Percentiles rank a stretch among this genome's conserved stretches.
Evolutionary conservation across 192 early-diverging fungal genomes (phyloP).

Genomic region (Podochytrium sp.): DNA sequence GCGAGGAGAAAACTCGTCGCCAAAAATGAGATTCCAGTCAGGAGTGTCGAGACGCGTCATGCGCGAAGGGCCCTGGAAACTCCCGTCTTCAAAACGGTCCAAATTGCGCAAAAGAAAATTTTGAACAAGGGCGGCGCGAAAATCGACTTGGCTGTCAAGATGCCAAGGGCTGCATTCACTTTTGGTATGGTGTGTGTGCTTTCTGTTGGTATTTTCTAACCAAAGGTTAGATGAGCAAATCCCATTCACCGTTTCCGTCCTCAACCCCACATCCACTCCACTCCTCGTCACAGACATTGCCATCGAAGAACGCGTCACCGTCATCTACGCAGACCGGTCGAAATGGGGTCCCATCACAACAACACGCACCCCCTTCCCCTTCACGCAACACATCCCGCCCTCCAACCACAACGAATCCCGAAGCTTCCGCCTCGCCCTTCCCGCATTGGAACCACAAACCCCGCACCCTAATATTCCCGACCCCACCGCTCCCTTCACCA

Average conservation of each 20-base stretch:
- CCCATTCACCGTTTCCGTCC: conserved; percentile 15
- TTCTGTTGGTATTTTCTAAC: not conserved
- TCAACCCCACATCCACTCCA: not conserved
- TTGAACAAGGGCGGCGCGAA: not conserved
- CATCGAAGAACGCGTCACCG: conserved; percentile 31
- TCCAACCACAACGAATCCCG: not conserved
- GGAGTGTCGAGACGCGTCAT: conserved; percentile 21
- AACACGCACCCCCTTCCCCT: conserved; percentile 5
- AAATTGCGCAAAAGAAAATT: not conserved
- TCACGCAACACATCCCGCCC: conserved; percentile 3
- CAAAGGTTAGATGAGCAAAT: conserved; percentile 33
- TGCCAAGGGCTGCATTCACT: conserved; percentile 15
- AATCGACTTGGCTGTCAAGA: conserved; percentile 10
- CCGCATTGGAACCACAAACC: conserved; percentile 6
- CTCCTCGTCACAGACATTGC: conserved; percentile 1
- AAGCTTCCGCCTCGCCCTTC: conserved; percentile 6
- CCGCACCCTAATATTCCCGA: not conserved
- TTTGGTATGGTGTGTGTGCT: conserved; percentile 18
- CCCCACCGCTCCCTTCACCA: not conserved
- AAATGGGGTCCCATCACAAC: conserved; percentile 12
- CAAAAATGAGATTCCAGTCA: conserved; percentile 19
- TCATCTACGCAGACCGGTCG: conserved; percentile 12
- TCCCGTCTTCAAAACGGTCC: conserved; percentile 9
- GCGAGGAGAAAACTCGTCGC: not conserved
- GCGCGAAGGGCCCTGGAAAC: conserved; percentile 14